Conservation (phyloP, 179 eudicot genomes). For the Vitellaria paradoxa region DNA sequence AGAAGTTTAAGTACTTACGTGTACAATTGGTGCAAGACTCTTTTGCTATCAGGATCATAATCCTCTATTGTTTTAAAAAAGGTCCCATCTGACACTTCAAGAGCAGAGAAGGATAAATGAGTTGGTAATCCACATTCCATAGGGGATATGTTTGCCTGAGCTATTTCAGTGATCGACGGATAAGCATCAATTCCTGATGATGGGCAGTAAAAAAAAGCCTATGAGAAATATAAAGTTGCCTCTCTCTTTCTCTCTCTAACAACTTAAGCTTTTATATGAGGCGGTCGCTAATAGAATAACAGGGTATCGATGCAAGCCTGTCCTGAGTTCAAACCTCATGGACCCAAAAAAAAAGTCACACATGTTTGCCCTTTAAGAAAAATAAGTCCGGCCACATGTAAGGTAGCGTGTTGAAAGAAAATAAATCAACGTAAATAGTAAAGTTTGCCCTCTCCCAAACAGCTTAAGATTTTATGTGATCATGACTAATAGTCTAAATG, state of each 20-base stretch:
- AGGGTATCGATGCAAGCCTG: no score
- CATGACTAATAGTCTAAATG: neutral
- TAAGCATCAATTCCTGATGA: constrained; percentile 65
- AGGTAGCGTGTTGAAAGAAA: no score
- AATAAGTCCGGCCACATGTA: no score
- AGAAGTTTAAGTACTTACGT: constrained; percentile 48
- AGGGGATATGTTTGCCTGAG: constrained; percentile 49
- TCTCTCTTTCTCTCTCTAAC: no score
- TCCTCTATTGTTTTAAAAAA: constrained; percentile 84
- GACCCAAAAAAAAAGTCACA: neutral
- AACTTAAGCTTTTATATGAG: no score
- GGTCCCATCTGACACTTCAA: constrained; percentile 86
- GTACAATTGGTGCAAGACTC: constrained; percentile 60
- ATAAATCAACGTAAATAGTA: neutral
- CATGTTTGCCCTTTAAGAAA: no score
- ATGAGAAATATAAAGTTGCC: neutral
- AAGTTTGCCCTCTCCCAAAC: no score
- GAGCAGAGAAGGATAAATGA: constrained; percentile 87
- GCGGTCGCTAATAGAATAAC: no score
- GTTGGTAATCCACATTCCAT: constrained; percentile 84
- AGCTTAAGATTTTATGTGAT: no score
- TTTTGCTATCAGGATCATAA: constrained; percentile 90
- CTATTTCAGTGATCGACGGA: constrained; percentile 54
- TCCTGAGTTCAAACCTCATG: neutral
- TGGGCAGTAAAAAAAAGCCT: constrained; percentile 9